phyloP scores from a whole-genome alignment of 768 basidiomycete species.

The Paxillus rubicundulus region DNA sequence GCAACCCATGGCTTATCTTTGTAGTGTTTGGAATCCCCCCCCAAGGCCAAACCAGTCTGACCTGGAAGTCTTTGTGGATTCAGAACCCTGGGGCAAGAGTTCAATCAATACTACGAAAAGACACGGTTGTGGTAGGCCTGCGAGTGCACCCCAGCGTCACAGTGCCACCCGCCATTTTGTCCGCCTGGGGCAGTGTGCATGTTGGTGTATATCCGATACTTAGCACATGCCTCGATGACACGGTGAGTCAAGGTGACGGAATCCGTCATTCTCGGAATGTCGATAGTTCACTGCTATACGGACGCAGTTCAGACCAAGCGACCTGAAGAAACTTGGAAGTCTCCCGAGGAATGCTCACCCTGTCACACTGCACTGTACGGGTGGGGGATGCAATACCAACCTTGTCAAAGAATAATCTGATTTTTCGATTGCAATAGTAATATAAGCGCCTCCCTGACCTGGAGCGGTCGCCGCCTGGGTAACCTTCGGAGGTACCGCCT shows the following conservation, averaged over 20 bases:
- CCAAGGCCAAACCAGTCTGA: slow-evolving; percentile 40
- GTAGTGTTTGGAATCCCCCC: slow-evolving; percentile 36
- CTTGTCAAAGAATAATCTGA: slow-evolving; percentile 78
- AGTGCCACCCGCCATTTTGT: slow-evolving; percentile 74
- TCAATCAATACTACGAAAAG: background rate
- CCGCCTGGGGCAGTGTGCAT: slow-evolving; percentile 71
- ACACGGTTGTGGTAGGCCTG: slow-evolving; percentile 19
- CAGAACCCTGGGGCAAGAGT: slow-evolving; percentile 30
- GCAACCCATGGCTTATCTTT: slow-evolving; percentile 45
- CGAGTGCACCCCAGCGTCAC: slow-evolving; percentile 60
- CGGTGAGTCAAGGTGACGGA: slow-evolving; percentile 78
- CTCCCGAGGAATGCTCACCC: background rate
- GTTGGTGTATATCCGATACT: slow-evolving; percentile 72
- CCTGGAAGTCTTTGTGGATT: slow-evolving; percentile 44
- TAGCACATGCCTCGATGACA: slow-evolving; percentile 66
- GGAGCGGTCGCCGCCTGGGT: slow-evolving; percentile 74
- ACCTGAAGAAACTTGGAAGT: slow-evolving; percentile 40
- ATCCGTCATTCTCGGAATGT: slow-evolving; percentile 73
- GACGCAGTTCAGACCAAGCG: slow-evolving; percentile 76
- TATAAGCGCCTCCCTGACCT: slow-evolving; percentile 66
- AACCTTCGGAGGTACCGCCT: slow-evolving; percentile 39
- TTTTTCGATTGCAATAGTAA: slow-evolving; percentile 58
- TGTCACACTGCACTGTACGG: background rate
- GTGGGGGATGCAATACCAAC: slow-evolving; percentile 29
- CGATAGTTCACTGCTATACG: slow-evolving; percentile 69